phyloP scores from a whole-genome alignment of 495 filamentous ascomycete genomes.

The Hypoxylon rickii region DNA sequence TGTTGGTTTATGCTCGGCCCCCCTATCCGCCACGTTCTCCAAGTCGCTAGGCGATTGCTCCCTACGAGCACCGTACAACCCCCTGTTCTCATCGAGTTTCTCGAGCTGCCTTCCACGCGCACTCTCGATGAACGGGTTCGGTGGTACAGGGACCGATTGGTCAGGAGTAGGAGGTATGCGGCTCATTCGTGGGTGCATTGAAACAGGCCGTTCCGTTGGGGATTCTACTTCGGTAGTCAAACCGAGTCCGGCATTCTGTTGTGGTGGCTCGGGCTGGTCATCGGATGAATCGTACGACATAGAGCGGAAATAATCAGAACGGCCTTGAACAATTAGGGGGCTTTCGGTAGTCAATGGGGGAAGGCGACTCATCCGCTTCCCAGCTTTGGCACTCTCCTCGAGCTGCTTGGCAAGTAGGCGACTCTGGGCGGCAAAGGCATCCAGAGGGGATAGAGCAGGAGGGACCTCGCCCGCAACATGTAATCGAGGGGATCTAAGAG shows the following conservation, averaged over 20 bases:
- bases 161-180: constrained; percentile 61
- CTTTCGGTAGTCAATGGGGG: constrained; percentile 81
- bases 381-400: constrained; percentile 71
- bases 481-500: constrained; percentile 69
- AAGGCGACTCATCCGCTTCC: constrained; percentile 78
- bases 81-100: constrained; percentile 37
- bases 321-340: constrained; percentile 63
- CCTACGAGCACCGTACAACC: constrained; percentile 46
- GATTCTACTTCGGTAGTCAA: constrained; percentile 61
- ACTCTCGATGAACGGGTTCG: constrained; percentile 40
- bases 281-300: constrained; percentile 52
- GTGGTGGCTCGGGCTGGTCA: constrained; percentile 43
- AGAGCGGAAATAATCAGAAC: constrained; percentile 76
- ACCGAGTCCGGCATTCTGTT: constrained; percentile 46
- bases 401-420: constrained; percentile 85
- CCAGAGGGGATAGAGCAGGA: constrained; percentile 89
- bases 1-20: constrained; percentile 2
- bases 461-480: constrained; percentile 86
- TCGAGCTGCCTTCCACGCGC: constrained; percentile 39
- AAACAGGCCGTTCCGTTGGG: constrained; percentile 63
- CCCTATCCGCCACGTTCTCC: constrained; percentile 24
- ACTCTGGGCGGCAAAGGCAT: constrained; percentile 90
- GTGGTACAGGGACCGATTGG: constrained; percentile 49
- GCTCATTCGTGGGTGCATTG: constrained; percentile 75
- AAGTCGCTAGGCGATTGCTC: constrained; percentile 48